Base-by-base conservation (phyloP, 768 basidiomycete species). In the Zangia roseola region DNA sequence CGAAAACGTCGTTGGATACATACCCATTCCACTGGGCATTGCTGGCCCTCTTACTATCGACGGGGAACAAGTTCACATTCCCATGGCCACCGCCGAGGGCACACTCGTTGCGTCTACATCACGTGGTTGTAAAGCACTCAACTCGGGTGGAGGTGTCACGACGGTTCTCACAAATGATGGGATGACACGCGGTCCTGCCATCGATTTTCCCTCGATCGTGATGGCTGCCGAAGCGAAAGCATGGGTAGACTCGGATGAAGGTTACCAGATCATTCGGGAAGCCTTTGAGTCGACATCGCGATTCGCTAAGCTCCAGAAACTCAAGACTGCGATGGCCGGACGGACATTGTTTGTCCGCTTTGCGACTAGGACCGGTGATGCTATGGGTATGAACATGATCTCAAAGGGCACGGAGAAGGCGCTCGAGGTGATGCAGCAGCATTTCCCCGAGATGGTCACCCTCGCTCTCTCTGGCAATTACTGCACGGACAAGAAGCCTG, bases 301-400 rank as follows among this genome's bases (percentile, higher is more conserved):
- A 41, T 99, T 97, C 62, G 95, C 94, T 6, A 82, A 86, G 63
- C 69, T 99, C 43, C 84, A 87, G 70, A 78, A 77, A 47, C 74
- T 98, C 59, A 95, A 95, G 78, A 85, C 85, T 40, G 90, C 87
- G 5, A 73, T 98, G 67, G 97, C 97, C 6, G 97, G 97, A 6
- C 81, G 97, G 35, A 95, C 93, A 33, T 73, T 99, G 33, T 99
- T 85, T 64, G 84, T 97, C 20, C 82, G 97, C 40, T 97, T 99
- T 63, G 88, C 89, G 50, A 97, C 94, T 13, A 84, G 82, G 46
- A 98, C 97, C 0, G 97, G 94, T 25, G 95, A 98, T 62, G 95
- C 97, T 35, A 99, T 98, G 95, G 97, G 97, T 16, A 99, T 99
- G 97, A 99, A 99, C 76, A 99, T 98, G 97, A 97, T 98, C 63